Evolutionary conservation across 2,329 filamentous ascomycete species (phyloP).

Genomic region (Sclerotiophoma versabilis): DNA sequence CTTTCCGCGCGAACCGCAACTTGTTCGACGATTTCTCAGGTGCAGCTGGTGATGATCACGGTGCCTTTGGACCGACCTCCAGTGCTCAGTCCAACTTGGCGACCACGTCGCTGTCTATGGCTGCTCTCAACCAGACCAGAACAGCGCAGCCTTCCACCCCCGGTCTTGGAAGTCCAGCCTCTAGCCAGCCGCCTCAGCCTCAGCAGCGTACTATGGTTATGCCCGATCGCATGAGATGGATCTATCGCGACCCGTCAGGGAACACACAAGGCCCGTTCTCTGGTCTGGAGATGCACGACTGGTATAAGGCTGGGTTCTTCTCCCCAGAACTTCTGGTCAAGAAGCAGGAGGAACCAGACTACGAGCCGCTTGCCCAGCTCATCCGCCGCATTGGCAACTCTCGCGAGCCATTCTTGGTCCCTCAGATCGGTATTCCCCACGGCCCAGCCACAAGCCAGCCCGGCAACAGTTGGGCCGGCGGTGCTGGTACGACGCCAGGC

Average conservation of each 20-base stretch:
- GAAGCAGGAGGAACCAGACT: conserved; percentile 91
- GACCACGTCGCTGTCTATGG: conserved; percentile 43
- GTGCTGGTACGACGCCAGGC: conserved; percentile 49
- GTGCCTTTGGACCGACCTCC: conserved; percentile 34
- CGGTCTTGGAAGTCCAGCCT: conserved; percentile 58
- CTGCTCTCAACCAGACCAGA: conserved; percentile 42
- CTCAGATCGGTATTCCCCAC: conserved; percentile 94
- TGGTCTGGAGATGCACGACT: conserved; percentile 98
- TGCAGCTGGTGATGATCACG: conserved; percentile 37
- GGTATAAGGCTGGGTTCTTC: conserved; percentile 99
- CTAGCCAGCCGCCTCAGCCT: conserved; percentile 70
- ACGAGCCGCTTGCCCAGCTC: conserved; percentile 92
- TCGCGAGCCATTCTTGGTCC: conserved; percentile 94
- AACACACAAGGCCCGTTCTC: conserved; percentile 94
- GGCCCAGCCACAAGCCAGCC: conserved; percentile 69
- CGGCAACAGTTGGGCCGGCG: conserved; percentile 54
- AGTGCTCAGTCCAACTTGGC: conserved; percentile 33
- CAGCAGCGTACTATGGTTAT: conserved; percentile 94
- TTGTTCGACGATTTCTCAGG: conserved; percentile 50
- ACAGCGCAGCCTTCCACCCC: conserved; percentile 45
- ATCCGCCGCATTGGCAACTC: conserved; percentile 97
- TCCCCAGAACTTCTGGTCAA: conserved; percentile 93
- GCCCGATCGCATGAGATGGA: conserved; percentile 98
- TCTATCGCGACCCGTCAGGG: conserved; percentile 93
- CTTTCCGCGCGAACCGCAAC: conserved; percentile 48